phyloP scores from a whole-genome alignment of 2,329 filamentous ascomycete species.

The Pseudovirgaria hyperparasitica region DNA sequence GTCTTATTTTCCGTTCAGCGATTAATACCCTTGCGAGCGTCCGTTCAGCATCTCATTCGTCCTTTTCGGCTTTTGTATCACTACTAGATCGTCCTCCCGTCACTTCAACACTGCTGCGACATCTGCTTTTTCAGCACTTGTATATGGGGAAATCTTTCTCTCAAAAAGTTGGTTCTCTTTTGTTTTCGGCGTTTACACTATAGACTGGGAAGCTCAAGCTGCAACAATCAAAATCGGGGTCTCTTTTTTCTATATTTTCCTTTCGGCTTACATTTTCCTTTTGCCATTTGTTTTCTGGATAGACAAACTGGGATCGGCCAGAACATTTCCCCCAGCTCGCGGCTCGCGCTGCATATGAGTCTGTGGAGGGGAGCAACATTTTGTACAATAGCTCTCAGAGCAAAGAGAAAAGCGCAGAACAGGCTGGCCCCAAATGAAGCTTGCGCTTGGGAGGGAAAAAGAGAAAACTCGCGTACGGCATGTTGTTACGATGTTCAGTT shows the following conservation, averaged over 20 bases:
- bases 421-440: too few relatives aligned
- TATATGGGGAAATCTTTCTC: conserved; percentile 21
- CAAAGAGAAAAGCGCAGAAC: too few relatives aligned
- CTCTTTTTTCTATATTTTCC: conserved; percentile 10
- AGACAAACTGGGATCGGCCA: conserved; percentile 20
- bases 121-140: conserved; percentile 9
- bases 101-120: conserved; percentile 3
- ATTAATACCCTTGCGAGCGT: conserved; percentile 31
- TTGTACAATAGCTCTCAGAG: conserved; percentile 22
- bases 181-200: conserved; percentile 21
- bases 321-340: conserved; percentile 21
- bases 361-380: conserved; percentile 18
- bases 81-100: conserved; percentile 8
- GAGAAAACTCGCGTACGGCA: too few relatives aligned
- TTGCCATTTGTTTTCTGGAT: conserved; percentile 10
- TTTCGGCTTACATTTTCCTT: too few relatives aligned
- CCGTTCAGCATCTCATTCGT: conserved; percentile 14
- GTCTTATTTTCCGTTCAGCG: conserved; percentile 18
- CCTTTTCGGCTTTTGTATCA: conserved; percentile 11
- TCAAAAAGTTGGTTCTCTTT: conserved; percentile 19
- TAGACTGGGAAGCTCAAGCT: conserved; percentile 28
- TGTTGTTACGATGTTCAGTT: too few relatives aligned
- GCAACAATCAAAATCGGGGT: conserved; percentile 26
- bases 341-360: conserved; percentile 14
- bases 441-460: too few relatives aligned